Base-by-base conservation (phyloP, 768 basidiomycete genomes). In the Phylloporus arenicola region DNA sequence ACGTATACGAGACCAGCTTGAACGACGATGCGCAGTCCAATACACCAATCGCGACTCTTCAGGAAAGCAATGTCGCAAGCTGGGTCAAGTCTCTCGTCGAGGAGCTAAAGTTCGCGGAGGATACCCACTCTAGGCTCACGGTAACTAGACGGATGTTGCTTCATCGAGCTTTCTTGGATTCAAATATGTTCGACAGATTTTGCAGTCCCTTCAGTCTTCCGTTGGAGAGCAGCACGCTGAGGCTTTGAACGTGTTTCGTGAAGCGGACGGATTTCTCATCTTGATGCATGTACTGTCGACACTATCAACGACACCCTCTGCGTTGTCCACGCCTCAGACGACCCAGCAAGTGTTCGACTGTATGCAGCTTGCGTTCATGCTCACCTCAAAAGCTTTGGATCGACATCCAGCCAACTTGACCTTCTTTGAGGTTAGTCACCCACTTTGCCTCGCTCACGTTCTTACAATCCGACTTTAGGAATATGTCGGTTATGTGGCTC, bases 211-310 rank as follows among this genome's bases (percentile, higher is more conserved):
- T 35, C 79, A 81, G 47, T 72, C 80, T 14, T 79, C 85, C 20
- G 75, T 91, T 74, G 71, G 75, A 14, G 81, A 88, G 63, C 82
- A 88, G 63, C 83, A 87, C 57, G 62, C 73, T 2, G 70, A 64
- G 38, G 86, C 86, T 11, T 86, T 84, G 64, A 82, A 84, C 49
- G 81, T 84, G 17, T 92, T 92, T 64, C 75, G 90, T 5, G 86
- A 90, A 59, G 72, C 86, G 59, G 90, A 92, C 53, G 90, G 90
- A 1, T 91, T 90, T 62, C 71, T 91, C 17, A 77, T 81, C 10
- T 70, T 90, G 29, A 81, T 90, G 69, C 86, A 80, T 57, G 75
- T 86, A 27, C 71, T 92, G 4, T 85, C 87, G 1, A 80, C 79
- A 0, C 66, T 86, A 0, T 65, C 75, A 46, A 53, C 57, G 10